These are phyloP conservation scores for Termitomyces bulborhizus DNA, from an alignment of 768 basidiomycete genomes.

Conservation along the genomic window DNA sequence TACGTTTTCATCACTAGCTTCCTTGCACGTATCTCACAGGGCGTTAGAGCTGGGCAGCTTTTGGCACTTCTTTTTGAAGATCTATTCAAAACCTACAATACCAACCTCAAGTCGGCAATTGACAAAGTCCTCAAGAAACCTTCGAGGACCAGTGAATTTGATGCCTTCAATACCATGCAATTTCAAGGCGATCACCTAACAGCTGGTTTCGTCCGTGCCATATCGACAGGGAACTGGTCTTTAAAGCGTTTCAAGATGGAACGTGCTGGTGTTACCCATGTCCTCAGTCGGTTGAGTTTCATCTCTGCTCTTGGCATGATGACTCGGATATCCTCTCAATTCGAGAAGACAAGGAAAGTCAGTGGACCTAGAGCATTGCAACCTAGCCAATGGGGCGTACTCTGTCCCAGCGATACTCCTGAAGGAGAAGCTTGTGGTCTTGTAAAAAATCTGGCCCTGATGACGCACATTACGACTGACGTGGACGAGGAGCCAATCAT, in stretches of 20 bases:
- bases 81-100: slow-evolving; percentile 97
- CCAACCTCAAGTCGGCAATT: slow-evolving; percentile 89
- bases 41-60: slow-evolving; percentile 83
- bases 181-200: slow-evolving; percentile 97
- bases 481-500: slow-evolving; percentile 95
- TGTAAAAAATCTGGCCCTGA: slow-evolving; percentile 96
- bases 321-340: slow-evolving; percentile 98
- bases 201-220: slow-evolving; percentile 91
- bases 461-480: slow-evolving; percentile 99
- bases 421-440: slow-evolving; percentile 99
- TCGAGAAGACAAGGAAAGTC: slow-evolving; percentile 98
- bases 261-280: slow-evolving; percentile 96
- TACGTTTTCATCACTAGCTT: slow-evolving; percentile 32
- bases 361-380: slow-evolving; percentile 96
- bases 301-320: slow-evolving; percentile 99
- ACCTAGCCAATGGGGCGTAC: slow-evolving; percentile 98
- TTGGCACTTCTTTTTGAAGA: slow-evolving; percentile 96
- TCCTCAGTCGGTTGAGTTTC: slow-evolving; percentile 90
- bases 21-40: not conserved
- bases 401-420: slow-evolving; percentile 97
- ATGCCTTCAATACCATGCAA: slow-evolving; percentile 90
- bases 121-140: slow-evolving; percentile 98
- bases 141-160: slow-evolving; percentile 89
- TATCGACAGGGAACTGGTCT: slow-evolving; percentile 99
- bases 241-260: slow-evolving; percentile 99